Evolutionary conservation across 2,329 filamentous ascomycete genomes (phyloP).

Genomic region (Phoma sp.): DNA sequence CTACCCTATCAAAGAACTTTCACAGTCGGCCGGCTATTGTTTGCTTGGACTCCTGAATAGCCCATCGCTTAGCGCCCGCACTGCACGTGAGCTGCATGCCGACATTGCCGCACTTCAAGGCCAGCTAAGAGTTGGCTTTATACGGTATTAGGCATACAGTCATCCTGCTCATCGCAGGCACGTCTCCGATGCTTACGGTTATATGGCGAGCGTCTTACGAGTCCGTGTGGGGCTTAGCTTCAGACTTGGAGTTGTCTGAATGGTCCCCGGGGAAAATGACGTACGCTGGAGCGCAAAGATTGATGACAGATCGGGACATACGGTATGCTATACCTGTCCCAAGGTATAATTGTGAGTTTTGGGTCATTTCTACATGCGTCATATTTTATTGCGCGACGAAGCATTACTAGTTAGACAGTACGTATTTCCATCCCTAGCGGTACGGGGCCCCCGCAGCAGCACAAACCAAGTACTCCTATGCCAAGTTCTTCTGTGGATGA

Average conservation of each 20-base stretch:
- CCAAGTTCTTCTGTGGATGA: background rate
- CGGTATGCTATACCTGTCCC: background rate
- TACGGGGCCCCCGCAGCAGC: slow-evolving; percentile 6
- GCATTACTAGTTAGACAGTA: slow-evolving; percentile 14
- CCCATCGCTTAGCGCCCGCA: slow-evolving; percentile 14
- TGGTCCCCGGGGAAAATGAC: background rate
- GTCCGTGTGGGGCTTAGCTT: too few relatives aligned
- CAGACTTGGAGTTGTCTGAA: background rate
- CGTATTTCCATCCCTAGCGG: slow-evolving; percentile 11
- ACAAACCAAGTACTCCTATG: slow-evolving; percentile 1
- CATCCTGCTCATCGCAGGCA: too few relatives aligned
- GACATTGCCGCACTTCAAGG: slow-evolving; percentile 6
- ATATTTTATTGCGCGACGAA: slow-evolving; percentile 14
- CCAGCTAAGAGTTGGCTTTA: background rate
- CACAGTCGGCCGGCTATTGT: slow-evolving; percentile 2
- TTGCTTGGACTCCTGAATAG: slow-evolving; percentile 11
- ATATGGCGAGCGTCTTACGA: too few relatives aligned
- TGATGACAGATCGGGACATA: background rate
- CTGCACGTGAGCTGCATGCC: slow-evolving; percentile 13
- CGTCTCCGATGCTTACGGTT: too few relatives aligned
- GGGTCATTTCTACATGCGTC: slow-evolving; percentile 9
- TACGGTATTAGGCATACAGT: background rate
- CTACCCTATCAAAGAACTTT: slow-evolving; percentile 1
- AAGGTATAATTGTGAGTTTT: background rate
- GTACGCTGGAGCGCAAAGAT: background rate